Base-by-base conservation (phyloP, 768 basidiomycete genomes). In the Strobilomyces echinocephalus region DNA sequence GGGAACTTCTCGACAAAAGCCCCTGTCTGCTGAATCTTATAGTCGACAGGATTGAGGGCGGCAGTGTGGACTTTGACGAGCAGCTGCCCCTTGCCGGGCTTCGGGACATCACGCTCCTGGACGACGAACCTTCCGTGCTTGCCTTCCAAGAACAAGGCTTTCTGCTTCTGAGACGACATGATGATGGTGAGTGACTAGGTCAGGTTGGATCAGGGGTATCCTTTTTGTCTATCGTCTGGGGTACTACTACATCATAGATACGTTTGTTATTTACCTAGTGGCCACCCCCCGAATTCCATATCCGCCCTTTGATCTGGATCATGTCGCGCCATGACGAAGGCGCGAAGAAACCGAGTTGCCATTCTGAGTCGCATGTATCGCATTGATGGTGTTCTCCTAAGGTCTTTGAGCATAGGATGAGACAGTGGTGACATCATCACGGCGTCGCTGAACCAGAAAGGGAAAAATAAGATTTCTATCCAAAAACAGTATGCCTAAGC, bases 11-110 rank as follows among this genome's bases (percentile, higher is more conserved):
- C 59, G 16, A 72, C 51, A 41, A 73, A 68, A 0, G 57, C 20
- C 12, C 71, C 74, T 46, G 56, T 55, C 45, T 62, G 52, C 42
- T 69, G 71, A 24, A 75, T 59, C 59, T 69, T 69, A 14, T 74
- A 79, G 63, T 74, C 77, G 36, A 74, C 55, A 9, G 80, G 81
- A 59, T 81, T 80, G 10, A 82, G 69, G 2, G 69, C 75, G 5
- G 65, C 60, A 0, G 75, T 58, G 36, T 71, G 58, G 45, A 77
- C 51, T 54, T 74, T 72, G 51, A 80, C 66, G 48, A 80, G 66
- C 14, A 79, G 46, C 53, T 80, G 69, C 8, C 71, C 72, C 3
- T 63, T 60, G 1, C 71, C 69, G 0, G 77, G 76, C 38, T 58
- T 66, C 12, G 70, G 69, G 38, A 70, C 58, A 35, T 52, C 50